These are phyloP conservation scores for Solanum hybrid DNA, from an alignment of 305 asterid species.

Conservation along the genomic window DNA sequence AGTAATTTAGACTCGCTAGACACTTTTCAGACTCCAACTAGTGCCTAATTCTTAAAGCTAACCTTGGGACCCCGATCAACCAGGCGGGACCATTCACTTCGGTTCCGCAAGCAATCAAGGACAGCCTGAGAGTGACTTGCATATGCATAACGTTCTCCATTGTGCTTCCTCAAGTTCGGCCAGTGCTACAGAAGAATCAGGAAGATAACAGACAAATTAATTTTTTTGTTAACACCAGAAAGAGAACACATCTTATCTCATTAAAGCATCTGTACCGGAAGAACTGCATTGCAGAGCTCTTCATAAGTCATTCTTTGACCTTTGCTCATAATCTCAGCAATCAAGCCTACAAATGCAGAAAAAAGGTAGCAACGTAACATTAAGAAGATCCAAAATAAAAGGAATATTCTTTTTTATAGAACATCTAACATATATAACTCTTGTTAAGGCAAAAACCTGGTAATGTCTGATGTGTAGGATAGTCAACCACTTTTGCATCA, in stretches of 20 bases:
- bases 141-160: conserved; percentile 92
- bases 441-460: conserved; percentile 48
- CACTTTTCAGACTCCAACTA: not conserved
- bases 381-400: not conserved
- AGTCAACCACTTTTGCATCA: conserved; percentile 47
- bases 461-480: conserved; percentile 51
- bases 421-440: not conserved
- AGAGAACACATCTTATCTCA: conserved; percentile 5
- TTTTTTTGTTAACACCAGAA: not conserved
- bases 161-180: conserved; percentile 91
- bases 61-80: conserved; percentile 99
- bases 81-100: conserved; percentile 93
- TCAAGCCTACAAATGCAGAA: conserved; percentile 47
- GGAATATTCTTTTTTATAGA: not conserved
- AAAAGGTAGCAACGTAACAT: not conserved
- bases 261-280: conserved; percentile 50
- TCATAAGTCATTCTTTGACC: conserved; percentile 84
- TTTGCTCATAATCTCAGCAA: conserved; percentile 90
- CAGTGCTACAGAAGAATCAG: conserved; percentile 49
- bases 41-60: not conserved
- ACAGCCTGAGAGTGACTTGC: conserved; percentile 94
- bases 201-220: conserved; percentile 2
- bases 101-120: conserved; percentile 89
- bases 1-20: not conserved
- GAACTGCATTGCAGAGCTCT: conserved; percentile 82